Evolutionary conservation across 2,329 filamentous ascomycete species (phyloP).

Genomic region (Xenoacremonium recifei): DNA sequence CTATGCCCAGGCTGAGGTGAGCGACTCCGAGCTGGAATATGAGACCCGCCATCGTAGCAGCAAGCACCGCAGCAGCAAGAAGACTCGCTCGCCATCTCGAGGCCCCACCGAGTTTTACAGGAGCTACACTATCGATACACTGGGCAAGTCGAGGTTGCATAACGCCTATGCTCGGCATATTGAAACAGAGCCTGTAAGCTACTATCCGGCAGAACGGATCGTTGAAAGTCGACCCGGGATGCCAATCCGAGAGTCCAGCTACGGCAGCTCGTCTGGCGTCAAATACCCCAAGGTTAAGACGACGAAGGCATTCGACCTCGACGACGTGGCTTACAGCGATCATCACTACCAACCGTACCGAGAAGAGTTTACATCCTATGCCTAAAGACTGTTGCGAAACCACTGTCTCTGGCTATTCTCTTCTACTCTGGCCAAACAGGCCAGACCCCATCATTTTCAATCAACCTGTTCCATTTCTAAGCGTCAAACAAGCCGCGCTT

Average conservation of each 20-base stretch:
- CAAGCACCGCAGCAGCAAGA: constrained; percentile 36
- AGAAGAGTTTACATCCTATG: constrained; percentile 22
- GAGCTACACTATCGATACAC: too few relatives aligned
- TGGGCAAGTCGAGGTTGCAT: constrained; percentile 27
- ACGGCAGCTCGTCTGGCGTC: constrained; percentile 21
- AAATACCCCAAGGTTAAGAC: constrained; percentile 34
- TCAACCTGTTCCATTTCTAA: constrained; percentile 25
- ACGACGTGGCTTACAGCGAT: constrained; percentile 34
- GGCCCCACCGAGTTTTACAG: too few relatives aligned
- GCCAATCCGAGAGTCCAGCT: constrained; percentile 29
- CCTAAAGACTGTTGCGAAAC: too few relatives aligned
- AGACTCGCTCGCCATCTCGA: constrained; percentile 35
- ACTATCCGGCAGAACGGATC: constrained; percentile 23
- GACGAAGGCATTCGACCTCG: constrained; percentile 27
- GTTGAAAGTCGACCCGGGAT: constrained; percentile 29
- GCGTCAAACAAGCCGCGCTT: constrained; percentile 24
- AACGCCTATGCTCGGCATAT: constrained; percentile 24
- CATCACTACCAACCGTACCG: constrained; percentile 24
- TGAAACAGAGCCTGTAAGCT: constrained; percentile 16
- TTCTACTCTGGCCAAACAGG: background rate
- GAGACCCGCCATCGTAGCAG: constrained; percentile 27
- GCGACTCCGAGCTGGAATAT: constrained; percentile 35
- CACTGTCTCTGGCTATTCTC: background rate
- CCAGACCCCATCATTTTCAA: too few relatives aligned
- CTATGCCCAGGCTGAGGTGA: constrained; percentile 34